Evolutionary conservation across 2,329 filamentous ascomycete species (phyloP).

Genomic region (Pyricularia sp.): DNA sequence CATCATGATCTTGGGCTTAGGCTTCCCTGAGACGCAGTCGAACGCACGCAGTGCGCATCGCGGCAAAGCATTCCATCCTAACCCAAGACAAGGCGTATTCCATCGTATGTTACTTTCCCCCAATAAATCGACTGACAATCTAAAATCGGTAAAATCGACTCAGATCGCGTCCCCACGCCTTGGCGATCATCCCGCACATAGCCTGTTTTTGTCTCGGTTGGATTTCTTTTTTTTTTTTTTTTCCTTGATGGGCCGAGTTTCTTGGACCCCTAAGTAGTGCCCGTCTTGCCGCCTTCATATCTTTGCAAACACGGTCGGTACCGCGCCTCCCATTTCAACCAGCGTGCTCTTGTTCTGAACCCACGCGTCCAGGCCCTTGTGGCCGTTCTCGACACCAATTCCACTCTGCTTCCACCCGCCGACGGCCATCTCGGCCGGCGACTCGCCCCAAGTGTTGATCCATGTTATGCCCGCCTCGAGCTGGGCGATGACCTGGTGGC

Average conservation of each 20-base stretch:
- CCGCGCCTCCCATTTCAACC: slow-evolving; percentile 67
- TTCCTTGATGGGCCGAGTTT: neutral
- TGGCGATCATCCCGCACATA: neutral
- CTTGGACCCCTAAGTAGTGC: neutral
- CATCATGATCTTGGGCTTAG: neutral
- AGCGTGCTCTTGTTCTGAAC: slow-evolving; percentile 80
- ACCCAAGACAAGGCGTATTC: neutral
- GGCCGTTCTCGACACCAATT: slow-evolving; percentile 78
- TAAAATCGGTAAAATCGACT: neutral
- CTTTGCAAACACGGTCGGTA: slow-evolving; percentile 66
- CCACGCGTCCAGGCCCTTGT: slow-evolving; percentile 71
- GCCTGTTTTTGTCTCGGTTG: neutral
- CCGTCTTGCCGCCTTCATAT: slow-evolving; percentile 27
- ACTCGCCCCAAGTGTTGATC: slow-evolving; percentile 93
- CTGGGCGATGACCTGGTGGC: slow-evolving; percentile 60
- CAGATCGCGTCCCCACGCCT: neutral
- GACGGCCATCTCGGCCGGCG: slow-evolving; percentile 83
- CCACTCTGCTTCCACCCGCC: slow-evolving; percentile 91
- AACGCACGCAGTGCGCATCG: neutral
- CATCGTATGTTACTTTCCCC: neutral
- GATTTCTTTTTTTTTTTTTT: neutral
- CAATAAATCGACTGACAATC: neutral
- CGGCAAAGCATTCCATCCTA: neutral
- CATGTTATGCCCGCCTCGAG: slow-evolving; percentile 82
- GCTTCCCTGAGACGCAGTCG: neutral